Conservation (phyloP, 2,329 filamentous ascomycete genomes). For the Epicoccum sorghinum region DNA sequence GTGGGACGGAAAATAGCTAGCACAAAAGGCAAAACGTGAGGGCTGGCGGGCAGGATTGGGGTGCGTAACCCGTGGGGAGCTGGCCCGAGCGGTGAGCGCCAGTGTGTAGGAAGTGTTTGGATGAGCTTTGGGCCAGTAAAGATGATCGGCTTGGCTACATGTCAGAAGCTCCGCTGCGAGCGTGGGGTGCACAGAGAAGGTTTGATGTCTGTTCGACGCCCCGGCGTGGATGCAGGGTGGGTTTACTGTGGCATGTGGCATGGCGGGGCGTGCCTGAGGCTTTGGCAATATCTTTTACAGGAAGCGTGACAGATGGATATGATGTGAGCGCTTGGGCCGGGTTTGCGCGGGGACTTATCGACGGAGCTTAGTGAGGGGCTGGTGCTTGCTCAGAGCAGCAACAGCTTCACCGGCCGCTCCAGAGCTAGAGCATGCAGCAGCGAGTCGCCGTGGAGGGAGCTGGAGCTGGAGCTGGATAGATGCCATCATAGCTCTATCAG, state of each 20-base stretch:
- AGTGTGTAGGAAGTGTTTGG: constrained; percentile 23
- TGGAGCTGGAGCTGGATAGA: neutral
- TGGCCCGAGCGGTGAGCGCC: constrained; percentile 14
- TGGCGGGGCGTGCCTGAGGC: constrained; percentile 16
- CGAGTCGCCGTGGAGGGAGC: constrained; percentile 2
- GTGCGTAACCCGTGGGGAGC: constrained; percentile 12
- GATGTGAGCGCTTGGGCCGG: constrained; percentile 12
- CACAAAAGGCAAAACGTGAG: constrained; percentile 8
- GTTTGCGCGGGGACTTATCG: constrained; percentile 17
- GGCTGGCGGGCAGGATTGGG: constrained; percentile 8
- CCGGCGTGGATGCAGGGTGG: constrained; percentile 12
- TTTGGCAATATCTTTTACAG: constrained; percentile 26
- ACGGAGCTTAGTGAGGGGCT: constrained; percentile 17
- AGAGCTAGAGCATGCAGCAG: neutral
- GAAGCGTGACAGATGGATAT: constrained; percentile 16
- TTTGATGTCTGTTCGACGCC: constrained; percentile 28
- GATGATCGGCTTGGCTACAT: constrained; percentile 21
- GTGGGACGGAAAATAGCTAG: constrained; percentile 15
- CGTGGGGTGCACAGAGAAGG: constrained; percentile 32
- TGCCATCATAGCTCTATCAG: constrained; percentile 10
- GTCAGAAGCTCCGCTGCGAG: constrained; percentile 15
- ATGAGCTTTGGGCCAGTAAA: constrained; percentile 19
- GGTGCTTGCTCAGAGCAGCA: constrained; percentile 6
- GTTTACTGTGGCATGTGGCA: constrained; percentile 10
- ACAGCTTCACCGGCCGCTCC: constrained; percentile 12